Percentiles rank a stretch among this genome's conserved stretches.
phyloP scores from a whole-genome alignment of 2,329 filamentous ascomycete species.

The Diaporthe vaccinii region DNA sequence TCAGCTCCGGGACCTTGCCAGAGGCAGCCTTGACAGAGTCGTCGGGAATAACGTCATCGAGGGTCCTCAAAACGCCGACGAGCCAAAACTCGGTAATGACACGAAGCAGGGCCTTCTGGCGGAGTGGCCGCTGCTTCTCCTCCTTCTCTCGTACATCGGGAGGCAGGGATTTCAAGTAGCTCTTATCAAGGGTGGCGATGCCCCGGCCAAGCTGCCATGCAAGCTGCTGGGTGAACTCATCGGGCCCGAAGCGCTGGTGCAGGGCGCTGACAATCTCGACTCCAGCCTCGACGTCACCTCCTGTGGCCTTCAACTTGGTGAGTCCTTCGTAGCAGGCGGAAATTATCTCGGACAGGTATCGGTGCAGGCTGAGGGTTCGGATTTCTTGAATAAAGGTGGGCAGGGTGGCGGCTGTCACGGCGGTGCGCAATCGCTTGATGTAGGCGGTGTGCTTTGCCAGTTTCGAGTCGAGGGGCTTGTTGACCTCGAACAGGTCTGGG shows the following conservation, averaged over 20 bases:
- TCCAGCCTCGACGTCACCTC: constrained; percentile 90
- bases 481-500: constrained; percentile 82
- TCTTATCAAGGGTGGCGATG: constrained; percentile 90
- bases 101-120: constrained; percentile 87
- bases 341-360: constrained; percentile 97
- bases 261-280: constrained; percentile 96
- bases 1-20: constrained; percentile 73
- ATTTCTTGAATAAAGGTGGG: constrained; percentile 92
- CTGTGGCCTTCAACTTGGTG: constrained; percentile 85
- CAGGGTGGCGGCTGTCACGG: constrained; percentile 83
- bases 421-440: constrained; percentile 94
- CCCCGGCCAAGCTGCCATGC: constrained; percentile 94
- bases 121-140: constrained; percentile 90
- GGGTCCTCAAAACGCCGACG: constrained; percentile 85
- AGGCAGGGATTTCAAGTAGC: constrained; percentile 80
- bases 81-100: constrained; percentile 98
- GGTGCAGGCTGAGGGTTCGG: constrained; percentile 89
- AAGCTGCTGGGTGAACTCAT: constrained; percentile 90
- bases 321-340: constrained; percentile 95
- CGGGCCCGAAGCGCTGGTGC: constrained; percentile 92
- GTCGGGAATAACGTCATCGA: constrained; percentile 77
- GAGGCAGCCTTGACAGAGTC: constrained; percentile 73
- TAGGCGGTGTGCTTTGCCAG: constrained; percentile 99
- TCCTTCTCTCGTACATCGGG: constrained; percentile 92
- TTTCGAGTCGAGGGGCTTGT: constrained; percentile 88